Base-by-base conservation (phyloP, 495 filamentous ascomycete species). In the Penicillium silybi region DNA sequence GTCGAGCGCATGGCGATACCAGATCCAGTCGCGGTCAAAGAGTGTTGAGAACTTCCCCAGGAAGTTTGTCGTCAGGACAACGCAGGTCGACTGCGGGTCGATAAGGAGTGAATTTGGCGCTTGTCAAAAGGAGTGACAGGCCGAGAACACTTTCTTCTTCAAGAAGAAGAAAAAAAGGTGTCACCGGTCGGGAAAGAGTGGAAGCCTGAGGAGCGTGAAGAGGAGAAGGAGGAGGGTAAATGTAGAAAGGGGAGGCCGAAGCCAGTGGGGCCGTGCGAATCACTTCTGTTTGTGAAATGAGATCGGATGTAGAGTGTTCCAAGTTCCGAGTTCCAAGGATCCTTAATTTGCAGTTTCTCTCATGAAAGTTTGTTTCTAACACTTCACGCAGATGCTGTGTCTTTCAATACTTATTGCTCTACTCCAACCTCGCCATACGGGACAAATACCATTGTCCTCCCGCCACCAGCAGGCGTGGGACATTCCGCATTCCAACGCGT, bases 1-100 rank as follows among this genome's bases (percentile, higher is more conserved):
- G 86, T 84, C 48, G 77, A 82, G 68, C 81, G 88, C 89, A 95
- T 93, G 47, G 25, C 48, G 61, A 54, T 59, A 49, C 62, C 59
- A 65, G 67, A 60, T 67, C 64, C 64, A 20, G 15, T 50, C 39
- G 41, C 23, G 27, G 48, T 43, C 20, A 25, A 19, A 43, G 38
- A 29, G 48, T 13, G 23, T 47, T 50, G 26, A 38, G 35, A 50
- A 69, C 71, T 74, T 74, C 72, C 34, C 71, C 71, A 65, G 71
- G 71, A 74, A 76, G 72, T 62, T 55, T 38, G 25, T 37, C 9
- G 48, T 50, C 48, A 43, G 42, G 40, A 56, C 50, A 56, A 57
- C 29, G 60, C 71, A 74, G 69, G 64, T 74, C 71, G 61, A 74
- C 71, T 74, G 71, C 59, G 52, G 56, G 56, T 50, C 46, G 45